Base-by-base conservation (phyloP, 192 early-diverging fungal genomes). In the Linnemannia schmuckeri region DNA sequence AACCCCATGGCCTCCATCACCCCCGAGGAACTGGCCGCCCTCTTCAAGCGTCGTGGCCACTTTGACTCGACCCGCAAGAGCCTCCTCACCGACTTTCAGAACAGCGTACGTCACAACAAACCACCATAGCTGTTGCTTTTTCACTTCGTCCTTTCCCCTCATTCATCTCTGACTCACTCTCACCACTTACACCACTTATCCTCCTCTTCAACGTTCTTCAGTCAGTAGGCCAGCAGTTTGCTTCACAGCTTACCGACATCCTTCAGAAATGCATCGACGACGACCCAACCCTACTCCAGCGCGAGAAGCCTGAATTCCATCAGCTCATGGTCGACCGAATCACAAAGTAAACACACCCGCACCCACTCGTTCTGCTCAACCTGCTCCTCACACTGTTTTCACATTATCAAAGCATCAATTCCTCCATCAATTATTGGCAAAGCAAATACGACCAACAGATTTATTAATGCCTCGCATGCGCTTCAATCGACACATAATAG, bases 291-390 rank as follows among this genome's bases (percentile, higher is more conserved):
- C 47, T 87, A 54, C 80, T 87, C 20, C 79, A 81, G 33, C 85
- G 85, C 47, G 85, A 87, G 37, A 81, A 79, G 72, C 78, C 85
- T 42, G 85, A 87, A 22, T 87, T 87, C 71, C 85, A 87, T 81
- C 79, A 81, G 41, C 61, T 78, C 38, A 87, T 87, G 85, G 79
- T 81, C 33, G 85, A 87, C 8, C 85, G 76, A 61, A 87, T 87
- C 54, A 78, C 76, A 75, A 87, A 87, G 85, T 87, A 87, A 69
- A 44, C 47, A 15, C 30, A 6, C 6, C 55, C n/a, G 8, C n/a
- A 10, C 52, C 1, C n/a, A 24, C n/a, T 27, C 22, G 24, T 27
- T 24, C 55, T 57, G 8, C 55, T 18, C 27, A 12, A 10, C 27
- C 12, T 8, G 6, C 9, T 66, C 12, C 27, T 27, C 8, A 4